A percentile compares a stretch with the other conserved stretches of the same genome.
Evolutionary conservation across 345 rosid genomes (phyloP).

Genomic region (Populus euphratica): DNA sequence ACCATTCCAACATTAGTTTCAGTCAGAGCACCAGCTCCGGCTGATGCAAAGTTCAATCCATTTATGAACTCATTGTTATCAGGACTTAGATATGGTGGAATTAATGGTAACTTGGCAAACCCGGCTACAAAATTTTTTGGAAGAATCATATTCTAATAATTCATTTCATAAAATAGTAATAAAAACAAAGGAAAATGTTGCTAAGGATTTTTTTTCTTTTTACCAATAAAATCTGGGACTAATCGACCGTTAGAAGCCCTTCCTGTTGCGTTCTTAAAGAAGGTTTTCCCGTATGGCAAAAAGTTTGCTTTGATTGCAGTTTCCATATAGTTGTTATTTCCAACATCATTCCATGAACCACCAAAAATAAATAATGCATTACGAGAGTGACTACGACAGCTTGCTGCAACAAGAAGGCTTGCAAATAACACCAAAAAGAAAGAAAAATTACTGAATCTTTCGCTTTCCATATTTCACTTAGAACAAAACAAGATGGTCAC

Average conservation of each 20-base stretch:
- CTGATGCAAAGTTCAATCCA: constrained; percentile 41
- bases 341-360: constrained; percentile 35
- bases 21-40: constrained; percentile 29
- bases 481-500: no score
- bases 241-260: constrained; percentile 32
- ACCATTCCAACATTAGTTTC: constrained; percentile 11
- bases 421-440: neutral
- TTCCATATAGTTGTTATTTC: constrained; percentile 36
- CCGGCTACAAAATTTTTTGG: constrained; percentile 12
- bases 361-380: constrained; percentile 33
- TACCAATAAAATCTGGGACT: constrained; percentile 30
- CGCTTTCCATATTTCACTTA: no score
- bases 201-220: no score
- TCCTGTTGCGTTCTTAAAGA: constrained; percentile 24
- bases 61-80: neutral
- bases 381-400: no score
- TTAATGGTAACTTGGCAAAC: constrained; percentile 19
- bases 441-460: neutral
- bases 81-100: constrained; percentile 23
- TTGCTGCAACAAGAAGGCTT: neutral
- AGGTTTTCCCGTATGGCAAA: constrained; percentile 32
- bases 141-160: no score
- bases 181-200: no score
- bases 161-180: no score
- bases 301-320: constrained; percentile 21